Base-by-base conservation (phyloP, 805 yeast genomes). In the Nakazawaea ishiwadae region DNA sequence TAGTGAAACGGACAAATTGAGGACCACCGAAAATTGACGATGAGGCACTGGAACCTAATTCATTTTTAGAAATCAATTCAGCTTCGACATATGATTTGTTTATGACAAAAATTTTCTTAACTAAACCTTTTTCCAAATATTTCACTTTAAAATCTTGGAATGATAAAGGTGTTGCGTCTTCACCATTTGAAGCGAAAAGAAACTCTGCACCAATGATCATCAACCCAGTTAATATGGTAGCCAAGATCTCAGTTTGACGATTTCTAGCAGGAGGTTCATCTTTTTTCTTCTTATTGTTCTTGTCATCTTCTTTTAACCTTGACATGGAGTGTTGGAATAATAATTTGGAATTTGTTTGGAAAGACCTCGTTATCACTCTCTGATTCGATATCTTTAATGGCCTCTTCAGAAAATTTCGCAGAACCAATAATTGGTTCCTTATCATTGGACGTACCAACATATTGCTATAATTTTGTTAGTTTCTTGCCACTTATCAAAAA, bases 141-240 rank as follows among this genome's bases (percentile, higher is more conserved):
- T 80, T 71, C 4, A 81, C 68, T 31, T 87, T 75, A 66, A 93
- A 91, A 55, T 91, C 96, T 65, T 93, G 98, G 83, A 89, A 93
- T 2, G 96, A 80, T 45, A 91, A 69, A 54, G 86, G 58, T 33
- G 53, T 48, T 14, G 42, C 26, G 12, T 40, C 43, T 15, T 37
- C 44, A 27, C n/a, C 37, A 4, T 15, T 9, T 12, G 36, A 16
- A 12, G 15, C 16, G 27, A 38, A 21, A 15, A 35, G 12, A 5
- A 27, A 31, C 11, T 37, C 41, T 5, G 31, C 7, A 8, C 24
- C 9, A n/a, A 44, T 31, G 20, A 41, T 21, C 8, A 37, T 16
- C 16, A 30, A 8, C 1, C 31, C 42, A 20, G 39, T 34, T 16
- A 40, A n/a, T 20, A 26, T 23, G 8, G 35, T 27, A 17, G 34